phyloP scores from a whole-genome alignment of 2,329 filamentous ascomycete species.

The Dothistroma pini region DNA sequence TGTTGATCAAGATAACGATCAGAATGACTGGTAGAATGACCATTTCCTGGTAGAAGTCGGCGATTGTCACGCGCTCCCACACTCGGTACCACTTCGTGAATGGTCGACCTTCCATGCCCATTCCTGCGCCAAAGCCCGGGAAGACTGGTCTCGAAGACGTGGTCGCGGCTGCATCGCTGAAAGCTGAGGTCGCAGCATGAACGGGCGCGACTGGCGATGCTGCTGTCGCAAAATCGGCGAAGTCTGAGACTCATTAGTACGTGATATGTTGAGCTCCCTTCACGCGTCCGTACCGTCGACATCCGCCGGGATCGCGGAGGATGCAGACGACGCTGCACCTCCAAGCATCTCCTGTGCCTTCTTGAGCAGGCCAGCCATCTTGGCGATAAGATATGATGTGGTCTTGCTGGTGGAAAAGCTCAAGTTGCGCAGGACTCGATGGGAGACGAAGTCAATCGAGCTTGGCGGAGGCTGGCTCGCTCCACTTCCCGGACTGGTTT shows the following conservation, averaged over 20 bases:
- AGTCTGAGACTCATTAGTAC: constrained; percentile 57
- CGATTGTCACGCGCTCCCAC: constrained; percentile 80
- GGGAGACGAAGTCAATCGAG: background rate
- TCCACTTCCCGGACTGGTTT: background rate
- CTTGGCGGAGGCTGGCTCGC: background rate
- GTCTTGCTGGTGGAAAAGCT: background rate
- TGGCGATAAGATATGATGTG: too few relatives aligned
- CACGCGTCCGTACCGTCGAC: constrained; percentile 14
- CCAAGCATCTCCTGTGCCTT: constrained; percentile 68
- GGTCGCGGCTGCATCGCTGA: constrained; percentile 42
- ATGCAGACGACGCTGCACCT: constrained; percentile 58
- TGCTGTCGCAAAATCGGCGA: constrained; percentile 85
- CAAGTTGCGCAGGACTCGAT: background rate
- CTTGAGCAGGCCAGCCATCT: constrained; percentile 58
- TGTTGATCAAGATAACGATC: constrained; percentile 71
- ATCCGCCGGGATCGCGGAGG: constrained; percentile 36
- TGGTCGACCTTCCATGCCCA: constrained; percentile 51
- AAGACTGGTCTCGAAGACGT: constrained; percentile 20
- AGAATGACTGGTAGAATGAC: constrained; percentile 72
- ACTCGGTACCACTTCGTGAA: constrained; percentile 97
- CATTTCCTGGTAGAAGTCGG: constrained; percentile 85
- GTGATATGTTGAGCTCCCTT: constrained; percentile 1
- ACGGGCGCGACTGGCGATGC: constrained; percentile 59
- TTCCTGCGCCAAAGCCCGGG: constrained; percentile 40
- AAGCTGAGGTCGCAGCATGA: constrained; percentile 50